Conservation (phyloP, 2,329 filamentous ascomycete species). For the Ophiostoma australiae region DNA sequence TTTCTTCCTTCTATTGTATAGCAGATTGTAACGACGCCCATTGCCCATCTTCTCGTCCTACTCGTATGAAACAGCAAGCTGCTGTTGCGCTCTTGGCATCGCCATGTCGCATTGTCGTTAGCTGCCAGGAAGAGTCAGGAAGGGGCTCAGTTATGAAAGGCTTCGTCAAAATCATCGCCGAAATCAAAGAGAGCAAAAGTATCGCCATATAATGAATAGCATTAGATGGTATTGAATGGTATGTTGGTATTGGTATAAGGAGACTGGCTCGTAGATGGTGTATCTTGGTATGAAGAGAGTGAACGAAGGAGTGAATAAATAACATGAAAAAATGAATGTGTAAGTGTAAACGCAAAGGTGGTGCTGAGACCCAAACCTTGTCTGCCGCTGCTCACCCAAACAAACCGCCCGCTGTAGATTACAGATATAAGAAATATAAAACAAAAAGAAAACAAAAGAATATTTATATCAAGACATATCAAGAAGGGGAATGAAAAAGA, state of each 20-base stretch:
- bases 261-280: conserved; percentile 4
- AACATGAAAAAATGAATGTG: neutral
- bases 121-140: neutral
- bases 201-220: no score
- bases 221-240: neutral
- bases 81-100: neutral
- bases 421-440: neutral
- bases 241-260: neutral
- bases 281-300: neutral
- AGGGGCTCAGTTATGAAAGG: neutral
- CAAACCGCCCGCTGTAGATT: conserved; percentile 12
- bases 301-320: neutral
- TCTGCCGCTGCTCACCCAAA: neutral
- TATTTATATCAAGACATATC: neutral
- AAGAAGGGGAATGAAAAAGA: neutral
- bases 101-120: neutral
- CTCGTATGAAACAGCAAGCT: neutral
- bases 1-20: neutral
- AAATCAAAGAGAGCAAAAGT: neutral
- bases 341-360: neutral
- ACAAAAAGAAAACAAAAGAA: neutral
- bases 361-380: neutral
- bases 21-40: neutral
- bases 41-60: neutral
- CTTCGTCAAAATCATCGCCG: neutral